Evolutionary conservation across 345 rosid genomes (phyloP).

Genomic region (Lagerstroemia speciosa): DNA sequence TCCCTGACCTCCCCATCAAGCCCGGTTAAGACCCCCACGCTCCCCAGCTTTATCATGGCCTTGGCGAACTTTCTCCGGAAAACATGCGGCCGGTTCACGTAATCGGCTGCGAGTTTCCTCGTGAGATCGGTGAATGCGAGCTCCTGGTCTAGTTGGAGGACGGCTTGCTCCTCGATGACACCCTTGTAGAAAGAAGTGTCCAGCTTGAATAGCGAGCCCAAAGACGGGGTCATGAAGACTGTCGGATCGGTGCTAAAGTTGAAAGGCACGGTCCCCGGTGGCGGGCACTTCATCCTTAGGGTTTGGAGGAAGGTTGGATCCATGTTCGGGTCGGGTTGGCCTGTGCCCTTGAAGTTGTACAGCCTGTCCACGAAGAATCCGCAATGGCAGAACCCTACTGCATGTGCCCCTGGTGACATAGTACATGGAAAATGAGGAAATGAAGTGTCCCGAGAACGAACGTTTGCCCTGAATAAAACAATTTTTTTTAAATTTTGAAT

Average conservation of each 20-base stretch:
- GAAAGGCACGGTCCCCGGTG: background rate
- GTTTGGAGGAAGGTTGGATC: conserved; percentile 4
- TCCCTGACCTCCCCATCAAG: conserved; percentile 14
- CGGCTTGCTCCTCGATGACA: conserved; percentile 9
- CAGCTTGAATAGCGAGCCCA: conserved; percentile 7
- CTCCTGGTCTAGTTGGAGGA: conserved; percentile 12
- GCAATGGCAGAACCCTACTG: conserved; percentile 15
- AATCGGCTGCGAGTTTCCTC: background rate
- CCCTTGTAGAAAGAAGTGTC: conserved; percentile 13
- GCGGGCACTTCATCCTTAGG: conserved; percentile 10
- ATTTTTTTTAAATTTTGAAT: too few species aligned
- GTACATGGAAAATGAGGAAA: too few species aligned
- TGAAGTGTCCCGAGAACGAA: too few species aligned
- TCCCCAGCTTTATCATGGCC: conserved; percentile 15
- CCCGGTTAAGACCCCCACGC: conserved; percentile 9
- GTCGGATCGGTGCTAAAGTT: conserved; percentile 14
- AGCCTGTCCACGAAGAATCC: conserved; percentile 14
- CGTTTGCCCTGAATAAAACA: too few species aligned
- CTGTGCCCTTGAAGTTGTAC: conserved; percentile 12
- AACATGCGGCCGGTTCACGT: conserved; percentile 3
- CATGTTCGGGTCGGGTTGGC: conserved; percentile 11
- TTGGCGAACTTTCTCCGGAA: conserved; percentile 16
- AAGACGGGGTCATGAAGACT: conserved; percentile 11
- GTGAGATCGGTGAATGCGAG: conserved; percentile 14
- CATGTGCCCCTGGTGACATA: conserved; percentile 12